Evolutionary conservation across 345 rosid species (phyloP), one percentile per base, ranked within the genome.

Genomic region (Dovyalis caffra): DNA sequence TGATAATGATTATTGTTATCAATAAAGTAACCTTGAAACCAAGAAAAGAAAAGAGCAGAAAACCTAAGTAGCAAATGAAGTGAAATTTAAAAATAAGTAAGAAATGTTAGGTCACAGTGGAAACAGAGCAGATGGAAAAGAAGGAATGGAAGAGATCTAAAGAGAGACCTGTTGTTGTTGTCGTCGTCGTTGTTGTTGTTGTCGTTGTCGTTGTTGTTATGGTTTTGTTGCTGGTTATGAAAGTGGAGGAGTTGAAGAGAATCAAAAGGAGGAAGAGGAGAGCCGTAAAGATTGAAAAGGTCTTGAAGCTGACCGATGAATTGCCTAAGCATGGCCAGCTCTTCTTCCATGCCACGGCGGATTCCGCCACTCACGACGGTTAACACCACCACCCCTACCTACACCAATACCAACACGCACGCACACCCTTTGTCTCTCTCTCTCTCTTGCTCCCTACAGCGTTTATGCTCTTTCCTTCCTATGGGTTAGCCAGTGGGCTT

Each of bases 241-340:
- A 77, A 72, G 31, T 80, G 84, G 5, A 79, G 78, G 11, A 40
- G 82, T 29, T 2, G 77, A 60, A 4, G 80, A 23, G 81, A 51
- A 38, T 79, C 38, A 5, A 71, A 64, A 60, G 77, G 72, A 28
- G 66, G 83, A 76, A 85, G 84, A 83, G 80, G 85, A 81, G 94
- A 94, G 81, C 88, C 92, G 93, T 88, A 82, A 80, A 85, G 87
- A 74, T 85, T 87, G 63, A 88, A 85, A 79, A 88, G 90, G 84
- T 91, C 90, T 74, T 89, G 92, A 90, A 95, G 95, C 97, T 89
- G 97, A 83, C 86, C 94, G 86, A 95, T 90, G 72, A 95, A 88
- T 77, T 92, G 99, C 88, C 97, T 88, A 70, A 95, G 95, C 99
- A 92, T 87, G 94, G 92, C 90, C 85, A 92, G 87, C 84, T 83